Base-by-base conservation (phyloP, 164 flowering plant genomes). In the Aristolochia fimbriata region DNA sequence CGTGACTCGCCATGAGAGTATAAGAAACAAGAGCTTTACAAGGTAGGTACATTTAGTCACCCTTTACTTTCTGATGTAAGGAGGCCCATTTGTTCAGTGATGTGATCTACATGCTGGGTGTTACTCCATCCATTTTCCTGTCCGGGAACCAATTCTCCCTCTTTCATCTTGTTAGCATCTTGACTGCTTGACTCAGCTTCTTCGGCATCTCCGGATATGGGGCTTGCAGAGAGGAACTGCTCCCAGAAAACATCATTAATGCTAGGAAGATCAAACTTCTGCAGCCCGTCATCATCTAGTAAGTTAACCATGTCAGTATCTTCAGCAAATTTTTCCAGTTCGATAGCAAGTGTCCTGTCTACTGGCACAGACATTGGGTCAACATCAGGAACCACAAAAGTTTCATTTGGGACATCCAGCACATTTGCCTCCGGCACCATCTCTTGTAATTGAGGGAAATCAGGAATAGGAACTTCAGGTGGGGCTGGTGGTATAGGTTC, bases 81-180 rank as follows among this genome's bases (percentile, higher is more conserved):
- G 67, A 72, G 82, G 21, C 88, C 91, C 96, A 87, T 85, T 68
- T 84, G 84, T 71, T 85, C 84, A 0, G 95, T 87, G n/a, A 92
- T 84, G 65, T 73, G 76, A 20, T 83, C 85, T 87, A 92, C 66
- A 58, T 73, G 56, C 66, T 82, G 79, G n/a, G 63, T 19, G 51
- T 77, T 84, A 50, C 69, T 69, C 91, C 85, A 79, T 59, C 80
- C 88, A 51, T 82, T 85, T 57, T 71, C 83, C 55, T 51, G 46
- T 17, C 23, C 15, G 5, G 56, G 30, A 8, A 22, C 14, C 31
- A 52, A 16, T 16, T 52, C 56, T 51, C 49, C 13, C 68, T 71
- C 55, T 75, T 73, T n/a, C 2, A 63, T 33, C 73, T 81, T 25
- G 41, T 65, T 62, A 48, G 77, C 27, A 61, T 64, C 15, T 61